Evolutionary conservation across 2,329 filamentous ascomycete species (phyloP).

Genomic region (Epichloe brachyelytri): DNA sequence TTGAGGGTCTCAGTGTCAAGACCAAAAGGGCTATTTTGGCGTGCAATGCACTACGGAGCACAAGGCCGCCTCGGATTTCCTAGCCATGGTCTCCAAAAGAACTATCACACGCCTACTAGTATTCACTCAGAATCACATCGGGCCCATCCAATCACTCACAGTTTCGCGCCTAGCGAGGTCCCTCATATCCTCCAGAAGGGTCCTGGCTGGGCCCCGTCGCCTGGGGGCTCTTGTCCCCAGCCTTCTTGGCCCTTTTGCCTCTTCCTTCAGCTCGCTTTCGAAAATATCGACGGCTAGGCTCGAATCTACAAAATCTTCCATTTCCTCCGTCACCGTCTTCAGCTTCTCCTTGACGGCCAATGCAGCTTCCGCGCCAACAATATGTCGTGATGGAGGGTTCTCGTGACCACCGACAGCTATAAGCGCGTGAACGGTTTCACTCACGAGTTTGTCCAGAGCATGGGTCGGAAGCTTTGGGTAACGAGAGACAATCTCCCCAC

Average conservation of each 20-base stretch:
- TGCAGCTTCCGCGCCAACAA: slow-evolving; percentile 82
- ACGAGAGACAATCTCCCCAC: slow-evolving; percentile 43
- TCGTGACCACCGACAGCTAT: slow-evolving; percentile 90
- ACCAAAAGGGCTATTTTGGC: too few species aligned
- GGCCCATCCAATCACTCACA: not conserved
- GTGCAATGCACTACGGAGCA: not conserved
- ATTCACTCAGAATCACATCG: too few species aligned
- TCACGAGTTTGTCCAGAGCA: slow-evolving; percentile 61
- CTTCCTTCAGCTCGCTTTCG: slow-evolving; percentile 39
- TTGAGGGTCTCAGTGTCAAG: too few species aligned
- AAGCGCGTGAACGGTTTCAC: slow-evolving; percentile 83
- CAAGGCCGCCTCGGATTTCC: too few species aligned
- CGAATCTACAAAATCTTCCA: slow-evolving; percentile 90
- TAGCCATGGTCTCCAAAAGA: too few species aligned
- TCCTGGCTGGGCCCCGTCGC: not conserved
- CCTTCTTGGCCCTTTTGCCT: slow-evolving; percentile 30
- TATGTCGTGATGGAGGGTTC: slow-evolving; percentile 87
- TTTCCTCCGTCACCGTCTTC: slow-evolving; percentile 88
- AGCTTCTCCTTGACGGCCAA: slow-evolving; percentile 87
- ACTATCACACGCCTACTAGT: too few species aligned
- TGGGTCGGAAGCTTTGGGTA: slow-evolving; percentile 61
- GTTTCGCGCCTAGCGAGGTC: not conserved
- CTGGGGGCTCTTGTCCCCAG: slow-evolving; percentile 13
- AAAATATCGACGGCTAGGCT: slow-evolving; percentile 74
- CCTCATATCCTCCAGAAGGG: not conserved